Conservation (phyloP, 2,329 filamentous ascomycete species). For the Botrytis byssoidea region DNA sequence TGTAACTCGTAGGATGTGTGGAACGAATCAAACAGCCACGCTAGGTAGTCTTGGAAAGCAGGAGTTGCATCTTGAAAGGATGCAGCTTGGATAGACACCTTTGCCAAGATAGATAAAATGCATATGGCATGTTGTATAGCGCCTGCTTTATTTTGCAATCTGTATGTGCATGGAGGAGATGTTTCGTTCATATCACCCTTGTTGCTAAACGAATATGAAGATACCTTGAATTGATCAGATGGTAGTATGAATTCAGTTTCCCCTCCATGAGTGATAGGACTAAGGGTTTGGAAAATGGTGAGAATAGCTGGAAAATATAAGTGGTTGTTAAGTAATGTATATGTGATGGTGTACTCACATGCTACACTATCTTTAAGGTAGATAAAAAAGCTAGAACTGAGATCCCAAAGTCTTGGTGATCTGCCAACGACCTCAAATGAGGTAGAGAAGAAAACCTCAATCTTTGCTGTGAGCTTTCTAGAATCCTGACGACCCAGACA, state of each 20-base stretch:
- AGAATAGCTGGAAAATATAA: constrained; percentile 30
- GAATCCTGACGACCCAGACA: constrained; percentile 55
- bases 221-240: constrained; percentile 26
- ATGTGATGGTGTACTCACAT: constrained; percentile 28
- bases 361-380: constrained; percentile 48
- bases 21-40: constrained; percentile 39
- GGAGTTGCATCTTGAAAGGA: constrained; percentile 33
- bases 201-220: constrained; percentile 19
- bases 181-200: constrained; percentile 6
- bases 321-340: constrained; percentile 6
- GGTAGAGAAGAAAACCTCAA: constrained; percentile 54
- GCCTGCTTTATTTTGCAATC: constrained; percentile 27
- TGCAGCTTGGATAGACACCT: constrained; percentile 34
- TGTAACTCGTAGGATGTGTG: constrained; percentile 29
- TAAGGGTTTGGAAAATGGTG: constrained; percentile 29
- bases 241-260: constrained; percentile 29
- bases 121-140: constrained; percentile 34
- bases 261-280: constrained; percentile 23
- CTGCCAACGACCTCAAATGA: constrained; percentile 48
- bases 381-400: constrained; percentile 45
- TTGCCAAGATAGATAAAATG: constrained; percentile 35
- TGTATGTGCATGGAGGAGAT: constrained; percentile 32
- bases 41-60: constrained; percentile 37
- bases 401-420: constrained; percentile 49
- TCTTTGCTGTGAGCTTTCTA: constrained; percentile 48